Evolutionary conservation across 1,284 basidiomycete species (phyloP).

Genomic region (Malassezia sympodialis): DNA sequence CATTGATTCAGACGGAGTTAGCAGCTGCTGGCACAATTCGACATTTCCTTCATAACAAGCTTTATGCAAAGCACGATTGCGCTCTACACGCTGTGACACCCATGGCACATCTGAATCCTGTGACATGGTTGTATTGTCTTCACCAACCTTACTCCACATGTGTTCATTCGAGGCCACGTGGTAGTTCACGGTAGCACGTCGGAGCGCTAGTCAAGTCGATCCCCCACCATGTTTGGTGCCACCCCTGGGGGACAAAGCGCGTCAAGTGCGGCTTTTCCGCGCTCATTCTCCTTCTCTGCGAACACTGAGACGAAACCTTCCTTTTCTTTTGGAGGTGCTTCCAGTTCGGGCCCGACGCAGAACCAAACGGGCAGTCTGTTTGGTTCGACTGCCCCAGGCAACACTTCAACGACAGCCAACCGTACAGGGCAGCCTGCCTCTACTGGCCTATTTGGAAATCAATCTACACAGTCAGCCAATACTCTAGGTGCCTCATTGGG

Average conservation of each 20-base stretch:
- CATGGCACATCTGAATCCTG: background rate
- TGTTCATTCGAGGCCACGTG: conserved; percentile 1
- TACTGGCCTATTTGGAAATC: conserved; percentile 3
- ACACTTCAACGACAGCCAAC: background rate
- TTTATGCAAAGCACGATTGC: conserved; percentile 27
- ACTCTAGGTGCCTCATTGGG: background rate
- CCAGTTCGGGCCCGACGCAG: background rate
- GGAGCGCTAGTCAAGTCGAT: background rate
- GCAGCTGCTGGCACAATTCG: conserved; percentile 18
- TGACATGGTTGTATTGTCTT: background rate
- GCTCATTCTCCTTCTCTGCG: conserved; percentile 10
- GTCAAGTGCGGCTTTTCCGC: background rate
- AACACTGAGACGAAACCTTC: background rate
- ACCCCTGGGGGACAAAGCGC: background rate
- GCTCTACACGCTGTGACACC: conserved; percentile 19
- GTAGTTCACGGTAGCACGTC: background rate
- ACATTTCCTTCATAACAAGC: conserved; percentile 28
- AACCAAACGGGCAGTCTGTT: background rate
- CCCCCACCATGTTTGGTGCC: conserved; percentile 8
- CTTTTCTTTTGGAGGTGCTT: conserved; percentile 11
- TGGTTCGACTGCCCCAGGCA: background rate
- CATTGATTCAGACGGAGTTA: conserved; percentile 7
- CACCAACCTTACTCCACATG: background rate
- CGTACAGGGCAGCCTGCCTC: background rate
- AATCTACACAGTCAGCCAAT: background rate